Evolutionary conservation across 1,284 basidiomycete genomes (phyloP), one percentile per base, ranked within the genome.

Genomic region (Boletus semigastroideus): DNA sequence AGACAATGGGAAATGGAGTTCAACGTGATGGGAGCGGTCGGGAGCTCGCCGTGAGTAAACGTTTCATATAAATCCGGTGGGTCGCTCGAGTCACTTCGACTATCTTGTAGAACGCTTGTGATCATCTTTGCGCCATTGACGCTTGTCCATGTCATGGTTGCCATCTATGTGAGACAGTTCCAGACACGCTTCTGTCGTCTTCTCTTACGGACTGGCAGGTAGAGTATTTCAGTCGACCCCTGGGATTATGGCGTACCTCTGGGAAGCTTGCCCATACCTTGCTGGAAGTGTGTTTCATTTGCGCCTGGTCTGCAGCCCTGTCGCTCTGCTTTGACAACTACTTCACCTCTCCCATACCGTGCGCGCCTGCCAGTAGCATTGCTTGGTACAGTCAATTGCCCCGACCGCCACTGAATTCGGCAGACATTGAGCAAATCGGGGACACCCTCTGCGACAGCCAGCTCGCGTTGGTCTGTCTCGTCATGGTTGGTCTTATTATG

Each of bases 281-380:
- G 40, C 77, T 82, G 42, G 92, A 94, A 74, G 86, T 94, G 38
- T 75, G 93, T 46, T 94, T 94, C 66, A 92, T 96, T 56, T 94
- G 90, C 70, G 82, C 90, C 19, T 96, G 93, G 92, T 92, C 90
- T 53, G 89, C 92, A n/a, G 86, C 90, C 30, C 78, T 96, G 41
- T 87, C 90, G 13, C 83, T 95, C 46, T 84, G 83, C 52, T 92
- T 95, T 68, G 92, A 96, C 76, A 93, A 95, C 66, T 93, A 88
- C 71, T 92, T 94, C 71, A 94, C 92, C 4, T 92, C 92, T 28
- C 74, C 84, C 27, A 81, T 95, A 50, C 84, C 87, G 33, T 96
- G 93, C 62, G 78, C 85, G 1, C 74, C 83, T 2, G 56, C 69
- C 5, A 77, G 78, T 25, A 71, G 72, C 33, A 85, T 76, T 17